Evolutionary conservation across 257 asterid genomes (phyloP).

Genomic region (Perilla frutescens): DNA sequence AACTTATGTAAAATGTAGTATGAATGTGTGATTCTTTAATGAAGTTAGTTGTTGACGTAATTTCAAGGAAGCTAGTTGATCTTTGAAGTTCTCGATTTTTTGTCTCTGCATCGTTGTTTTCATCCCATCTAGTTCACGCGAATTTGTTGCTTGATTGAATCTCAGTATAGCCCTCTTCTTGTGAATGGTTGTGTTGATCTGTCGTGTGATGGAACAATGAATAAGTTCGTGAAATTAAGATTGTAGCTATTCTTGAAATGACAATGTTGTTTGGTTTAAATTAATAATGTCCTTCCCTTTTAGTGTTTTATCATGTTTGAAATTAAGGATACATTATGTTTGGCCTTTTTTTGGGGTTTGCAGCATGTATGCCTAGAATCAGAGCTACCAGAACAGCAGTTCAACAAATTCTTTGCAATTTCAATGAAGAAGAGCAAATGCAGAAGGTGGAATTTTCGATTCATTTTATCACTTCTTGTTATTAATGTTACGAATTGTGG

Average conservation of each 20-base stretch:
- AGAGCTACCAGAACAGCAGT: conserved; percentile 64
- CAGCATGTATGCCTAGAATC: conserved; percentile 88
- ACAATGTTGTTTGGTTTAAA: too few species aligned
- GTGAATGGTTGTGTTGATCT: too few species aligned
- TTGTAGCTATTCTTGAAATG: too few species aligned
- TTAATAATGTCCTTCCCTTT: neutral
- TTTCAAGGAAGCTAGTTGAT: neutral
- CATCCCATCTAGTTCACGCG: too few species aligned
- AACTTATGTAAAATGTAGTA: neutral
- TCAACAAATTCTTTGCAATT: conserved; percentile 67
- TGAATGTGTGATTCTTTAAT: neutral
- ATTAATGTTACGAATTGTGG: neutral
- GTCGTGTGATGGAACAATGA: too few species aligned
- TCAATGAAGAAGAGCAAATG: conserved; percentile 56
- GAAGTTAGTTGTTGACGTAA: neutral
- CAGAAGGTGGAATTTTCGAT: conserved; percentile 50
- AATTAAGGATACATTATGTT: neutral
- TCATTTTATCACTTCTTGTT: neutral
- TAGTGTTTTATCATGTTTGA: conserved; percentile 6
- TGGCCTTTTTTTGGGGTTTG: conserved; percentile 36
- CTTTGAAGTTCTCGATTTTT: too few species aligned
- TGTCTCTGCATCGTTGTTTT: too few species aligned
- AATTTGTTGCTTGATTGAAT: neutral
- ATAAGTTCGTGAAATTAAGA: too few species aligned
- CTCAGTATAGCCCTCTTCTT: neutral